Evolutionary conservation across 176 grass and related monocot species (phyloP), one percentile per base, ranked within the genome.

Genomic region (Puccinellia tenuiflora): DNA sequence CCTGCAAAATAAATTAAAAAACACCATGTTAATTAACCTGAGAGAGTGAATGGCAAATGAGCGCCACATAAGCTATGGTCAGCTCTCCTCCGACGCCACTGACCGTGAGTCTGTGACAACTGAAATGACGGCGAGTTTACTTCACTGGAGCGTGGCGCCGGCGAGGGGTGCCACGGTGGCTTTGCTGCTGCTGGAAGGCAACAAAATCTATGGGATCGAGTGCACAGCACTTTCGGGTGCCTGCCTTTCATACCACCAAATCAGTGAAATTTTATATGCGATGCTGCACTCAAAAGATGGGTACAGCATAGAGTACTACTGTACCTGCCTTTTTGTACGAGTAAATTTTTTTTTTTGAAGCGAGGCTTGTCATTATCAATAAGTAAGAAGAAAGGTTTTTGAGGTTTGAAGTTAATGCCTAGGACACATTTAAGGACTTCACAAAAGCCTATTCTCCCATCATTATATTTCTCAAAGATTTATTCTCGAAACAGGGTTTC

Each of bases 151-250:
- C 20, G 65, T 68, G 66, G 66, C 66, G 60, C 35, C 35, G 21
- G 10, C 11, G 66, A 5, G 35, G 22, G 66, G 35, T 21, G 66
- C 66, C 37, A 69, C 66, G 37, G 64, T 20, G 60, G 60, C 17
- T 21, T 21, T 35, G 31, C 30, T 64, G 31, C 65, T 68, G 65
- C 34, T 39, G 65, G 65, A 40, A 13, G 65, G 65, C 65, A 20
- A 18, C 30, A 53, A 35, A 37, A 81, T 52, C 78, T 66, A 68
- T 38, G 62, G 64, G 62, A 80, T 80, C 62, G 62, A 18, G 34
- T 68, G 21, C 11, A 17, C 7, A 68, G 1, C 31, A 16, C 29
- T 80, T 65, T 35, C 21, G 16, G 77, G 28, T 5, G 16, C 4
- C 46, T 37, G 13, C 62, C 65, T 15, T 39, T 81, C 63, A 81